Percentiles rank a stretch among this genome's conserved stretches.
Conservation (phyloP, 805 yeast species). For the Candida awuae region DNA sequence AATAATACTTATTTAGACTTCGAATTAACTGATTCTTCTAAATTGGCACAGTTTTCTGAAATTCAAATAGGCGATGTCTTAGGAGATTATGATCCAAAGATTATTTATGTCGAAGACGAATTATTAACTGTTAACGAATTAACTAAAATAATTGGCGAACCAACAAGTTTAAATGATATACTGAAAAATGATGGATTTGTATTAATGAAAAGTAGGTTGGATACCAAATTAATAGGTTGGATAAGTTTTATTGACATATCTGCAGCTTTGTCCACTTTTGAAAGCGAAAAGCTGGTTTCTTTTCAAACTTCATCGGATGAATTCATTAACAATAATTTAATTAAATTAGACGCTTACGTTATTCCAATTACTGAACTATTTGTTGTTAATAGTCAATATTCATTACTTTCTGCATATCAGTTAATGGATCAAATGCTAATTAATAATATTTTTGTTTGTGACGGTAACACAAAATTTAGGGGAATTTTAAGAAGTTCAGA, state of each 20-base stretch:
- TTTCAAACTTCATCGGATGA: slow-evolving; percentile 1
- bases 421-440: slow-evolving; percentile 34
- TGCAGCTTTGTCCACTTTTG: not conserved
- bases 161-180: not conserved
- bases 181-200: slow-evolving; percentile 9
- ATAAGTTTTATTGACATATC: slow-evolving; percentile 6
- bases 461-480: slow-evolving; percentile 14
- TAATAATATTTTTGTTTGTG: slow-evolving; percentile 25
- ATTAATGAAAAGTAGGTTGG: not conserved
- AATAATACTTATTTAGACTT: slow-evolving; percentile 37
- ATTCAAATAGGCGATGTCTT: slow-evolving; percentile 2
- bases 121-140: not conserved
- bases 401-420: slow-evolving; percentile 30
- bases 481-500: slow-evolving; percentile 11
- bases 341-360: slow-evolving; percentile 4
- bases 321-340: not conserved
- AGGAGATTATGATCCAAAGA: not conserved
- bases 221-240: slow-evolving; percentile 7
- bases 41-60: slow-evolving; percentile 31
- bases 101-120: slow-evolving; percentile 5
- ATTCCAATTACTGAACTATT: slow-evolving; percentile 14
- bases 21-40: slow-evolving; percentile 28
- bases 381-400: slow-evolving; percentile 25
- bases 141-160: not conserved
- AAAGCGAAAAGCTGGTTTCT: slow-evolving; percentile 1